Base-by-base conservation (phyloP, 768 basidiomycete genomes). In the Boletus tylopilopsis region DNA sequence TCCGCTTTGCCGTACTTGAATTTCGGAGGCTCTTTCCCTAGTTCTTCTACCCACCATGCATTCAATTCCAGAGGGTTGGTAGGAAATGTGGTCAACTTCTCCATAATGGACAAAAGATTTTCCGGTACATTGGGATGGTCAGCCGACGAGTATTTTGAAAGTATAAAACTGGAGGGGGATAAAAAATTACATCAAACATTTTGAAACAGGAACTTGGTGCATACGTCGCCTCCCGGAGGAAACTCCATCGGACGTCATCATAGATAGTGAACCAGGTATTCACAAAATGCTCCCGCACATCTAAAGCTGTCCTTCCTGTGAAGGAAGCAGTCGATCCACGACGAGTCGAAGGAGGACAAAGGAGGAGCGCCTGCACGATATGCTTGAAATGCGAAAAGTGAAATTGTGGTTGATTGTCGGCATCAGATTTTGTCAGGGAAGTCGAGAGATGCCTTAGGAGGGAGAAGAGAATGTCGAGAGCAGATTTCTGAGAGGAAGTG, bases 161-260 rank as follows among this genome's bases (percentile, higher is more conserved):
- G 67, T 48, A 57, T 55, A 47, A 46, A 59, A 34, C 54, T 69
- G 42, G 24, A 10, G 9, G 48, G 49, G 5, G 21, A 35, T 18
- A 11, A 22, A 48, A 9, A 51, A 21, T 37, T 41, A 51, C 30
- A 55, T 13, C 32, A 47, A 11, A 22, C 18, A 21, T 4, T 24
- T 27, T 5, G 10, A 25, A 38, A 42, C 35, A 37, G 35, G 33
- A 49, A 18, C 40, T 19, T n/a, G 45, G 21, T 18, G 29, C 79
- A 50, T 66, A 87, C 90, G 75, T 79, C 47, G 87, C 75, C 60
- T 93, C 88, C 36, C 86, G 78, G 29, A 95, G 76, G 72, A 92
- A 93, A 71, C 87, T 90, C 88, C 88, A 94, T 50, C 92, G 80
- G 27, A 94, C 72, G 59, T 95, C 92, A 59, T 91, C 87, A 63